phyloP scores from a whole-genome alignment of 108 stramenopile genomes.

The Skeletonema tropicum region DNA sequence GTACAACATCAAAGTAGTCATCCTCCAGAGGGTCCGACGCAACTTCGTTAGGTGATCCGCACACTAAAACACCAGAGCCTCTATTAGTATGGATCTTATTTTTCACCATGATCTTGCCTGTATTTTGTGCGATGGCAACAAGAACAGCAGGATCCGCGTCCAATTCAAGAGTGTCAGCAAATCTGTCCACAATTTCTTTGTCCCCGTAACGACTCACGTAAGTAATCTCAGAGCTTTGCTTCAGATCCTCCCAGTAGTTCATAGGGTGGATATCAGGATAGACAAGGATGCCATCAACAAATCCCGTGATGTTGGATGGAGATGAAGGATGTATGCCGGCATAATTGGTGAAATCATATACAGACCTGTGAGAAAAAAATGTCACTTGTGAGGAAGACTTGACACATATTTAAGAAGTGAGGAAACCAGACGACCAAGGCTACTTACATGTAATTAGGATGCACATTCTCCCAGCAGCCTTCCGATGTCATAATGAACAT shows the following conservation, averaged over 20 bases:
- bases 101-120: conserved; percentile 22
- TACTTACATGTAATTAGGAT: conserved; percentile 47
- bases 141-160: conserved; percentile 25
- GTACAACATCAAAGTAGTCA: conserved; percentile 39
- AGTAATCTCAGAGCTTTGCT: background rate
- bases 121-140: conserved; percentile 17
- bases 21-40: conserved; percentile 45
- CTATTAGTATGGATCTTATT: conserved; percentile 29
- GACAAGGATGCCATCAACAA: conserved; percentile 21
- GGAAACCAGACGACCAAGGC: background rate
- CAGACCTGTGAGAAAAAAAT: conserved; percentile 12
- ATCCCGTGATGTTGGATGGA: conserved; percentile 21
- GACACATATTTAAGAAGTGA: background rate
- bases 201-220: conserved; percentile 43
- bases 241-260: conserved; percentile 23
- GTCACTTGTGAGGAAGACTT: background rate
- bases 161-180: conserved; percentile 21
- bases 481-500: conserved; percentile 47
- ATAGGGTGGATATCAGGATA: conserved; percentile 37
- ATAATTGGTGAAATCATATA: conserved; percentile 43
- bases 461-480: conserved; percentile 59
- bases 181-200: conserved; percentile 42
- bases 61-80: conserved; percentile 36
- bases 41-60: conserved; percentile 62
- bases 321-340: conserved; percentile 18